phyloP scores from a whole-genome alignment of 176 grass and related monocot species.

The Miscanthus lutarioriparius region DNA sequence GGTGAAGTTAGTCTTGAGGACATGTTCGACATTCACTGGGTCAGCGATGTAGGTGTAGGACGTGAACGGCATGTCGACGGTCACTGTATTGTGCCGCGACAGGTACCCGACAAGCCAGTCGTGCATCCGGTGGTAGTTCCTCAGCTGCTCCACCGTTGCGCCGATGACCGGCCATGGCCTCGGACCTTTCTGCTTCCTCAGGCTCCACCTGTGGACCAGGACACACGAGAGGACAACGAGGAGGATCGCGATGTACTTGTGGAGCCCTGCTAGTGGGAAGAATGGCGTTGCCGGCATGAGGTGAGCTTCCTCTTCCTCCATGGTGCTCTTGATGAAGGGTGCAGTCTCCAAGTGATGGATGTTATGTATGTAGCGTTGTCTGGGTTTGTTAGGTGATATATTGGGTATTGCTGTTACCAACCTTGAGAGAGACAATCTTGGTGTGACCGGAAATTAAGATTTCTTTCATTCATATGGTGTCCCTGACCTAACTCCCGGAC shows the following conservation, averaged over 20 bases:
- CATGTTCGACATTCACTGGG: constrained; percentile 81
- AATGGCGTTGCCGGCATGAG: constrained; percentile 4
- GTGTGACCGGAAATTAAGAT: constrained; percentile 70
- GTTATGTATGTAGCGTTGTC: constrained; percentile 8
- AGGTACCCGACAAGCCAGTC: constrained; percentile 86
- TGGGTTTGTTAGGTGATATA: constrained; percentile 52
- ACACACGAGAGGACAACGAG: constrained; percentile 62
- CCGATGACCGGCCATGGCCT: constrained; percentile 85
- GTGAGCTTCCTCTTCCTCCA: constrained; percentile 70
- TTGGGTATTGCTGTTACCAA: constrained; percentile 36
- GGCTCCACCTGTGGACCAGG: constrained; percentile 67
- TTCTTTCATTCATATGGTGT: constrained; percentile 66
- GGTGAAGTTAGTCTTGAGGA: constrained; percentile 88
- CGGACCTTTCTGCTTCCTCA: constrained; percentile 66
- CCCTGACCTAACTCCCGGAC: constrained; percentile 55
- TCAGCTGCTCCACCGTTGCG: constrained; percentile 75
- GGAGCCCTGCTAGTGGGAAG: constrained; percentile 36
- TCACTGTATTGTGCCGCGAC: constrained; percentile 52
- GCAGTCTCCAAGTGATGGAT: constrained; percentile 28
- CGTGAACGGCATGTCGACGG: constrained; percentile 83
- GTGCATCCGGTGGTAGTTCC: constrained; percentile 91
- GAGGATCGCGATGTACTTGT: constrained; percentile 52
- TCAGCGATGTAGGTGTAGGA: constrained; percentile 96
- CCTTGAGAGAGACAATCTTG: constrained; percentile 55
- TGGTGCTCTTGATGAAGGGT: constrained; percentile 35